Evolutionary conservation across 176 grass and related monocot species (phyloP).

Genomic region (Cenchrus fungigraminus): DNA sequence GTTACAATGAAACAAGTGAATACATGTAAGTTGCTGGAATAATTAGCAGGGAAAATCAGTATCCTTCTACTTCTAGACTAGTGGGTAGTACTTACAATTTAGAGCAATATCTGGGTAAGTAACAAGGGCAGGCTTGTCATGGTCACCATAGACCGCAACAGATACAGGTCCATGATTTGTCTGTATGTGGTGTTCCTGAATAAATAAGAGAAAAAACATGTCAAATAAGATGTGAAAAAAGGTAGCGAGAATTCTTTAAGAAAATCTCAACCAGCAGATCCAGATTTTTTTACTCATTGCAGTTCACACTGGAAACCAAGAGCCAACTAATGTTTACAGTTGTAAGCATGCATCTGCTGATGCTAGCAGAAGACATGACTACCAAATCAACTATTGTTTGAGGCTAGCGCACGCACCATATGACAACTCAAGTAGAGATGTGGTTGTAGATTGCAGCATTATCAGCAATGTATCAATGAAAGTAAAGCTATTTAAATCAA

Average conservation of each 20-base stretch:
- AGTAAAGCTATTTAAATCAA: conserved; percentile 24
- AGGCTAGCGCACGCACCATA: conserved; percentile 3
- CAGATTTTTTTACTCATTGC: not conserved
- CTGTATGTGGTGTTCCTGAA: conserved; percentile 93
- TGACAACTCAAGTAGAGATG: not conserved
- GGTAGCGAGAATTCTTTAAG: not conserved
- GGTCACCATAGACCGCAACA: conserved; percentile 91
- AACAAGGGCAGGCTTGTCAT: conserved; percentile 95
- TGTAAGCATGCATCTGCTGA: conserved; percentile 6
- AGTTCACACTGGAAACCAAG: not conserved
- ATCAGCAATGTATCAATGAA: not conserved
- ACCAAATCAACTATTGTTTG: conserved; percentile 2
- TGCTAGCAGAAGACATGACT: not conserved
- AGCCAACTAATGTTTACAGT: not conserved
- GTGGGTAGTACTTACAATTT: conserved; percentile 62
- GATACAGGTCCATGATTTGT: conserved; percentile 88
- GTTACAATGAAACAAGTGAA: conserved; percentile 21
- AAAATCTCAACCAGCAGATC: conserved; percentile 24
- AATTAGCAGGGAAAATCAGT: not conserved
- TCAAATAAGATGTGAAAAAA: not conserved
- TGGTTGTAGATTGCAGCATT: not conserved
- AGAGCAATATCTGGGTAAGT: conserved; percentile 96
- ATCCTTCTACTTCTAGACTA: conserved; percentile 15
- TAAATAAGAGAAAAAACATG: conserved; percentile 32
- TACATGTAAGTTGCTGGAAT: conserved; percentile 21